Base-by-base conservation (phyloP, 2,329 filamentous ascomycete species). In the Cordyceps cateniannulata region DNA sequence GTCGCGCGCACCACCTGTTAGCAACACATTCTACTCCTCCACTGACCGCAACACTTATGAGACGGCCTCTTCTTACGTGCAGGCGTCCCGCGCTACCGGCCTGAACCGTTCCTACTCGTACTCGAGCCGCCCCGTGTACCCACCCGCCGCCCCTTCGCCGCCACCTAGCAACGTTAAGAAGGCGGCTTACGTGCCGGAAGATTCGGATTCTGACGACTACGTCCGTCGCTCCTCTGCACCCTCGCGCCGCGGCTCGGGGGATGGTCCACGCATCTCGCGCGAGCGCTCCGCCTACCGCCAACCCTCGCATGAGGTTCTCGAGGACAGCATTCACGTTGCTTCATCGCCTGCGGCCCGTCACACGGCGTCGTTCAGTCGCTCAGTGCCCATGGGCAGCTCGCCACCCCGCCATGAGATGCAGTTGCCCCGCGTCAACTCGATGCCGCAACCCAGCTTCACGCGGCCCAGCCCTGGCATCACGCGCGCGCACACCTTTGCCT, bases 91-190 rank as follows among this genome's bases (percentile, higher is more conserved):
- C 64, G 59, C 65, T 14, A 65, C 68, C 20, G 67, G 32, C 24
- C 18, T 59, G 14, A n/a, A 5, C 62, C 65, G 63, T 65, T 67
- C 35, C 60, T 65, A 65, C 14, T 62, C 61, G 49, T 66, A 69
- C 45, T 32, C 67, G 6, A 65, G 63, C 22, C 69, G 63, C 24
- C 69, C 71, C 6, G 29, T 50, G 7, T 68, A 73, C 35, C 71
- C 69, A 32, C 71, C 74, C 0, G 66, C 68, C 12, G 73, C 69
- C 3, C 74, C 74, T 3, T 75, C 73, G 2, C 73, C 74, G 6
- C 73, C 74, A 14, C 72, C 73, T 0, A 65, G 67, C 29, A 66
- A 65, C 10, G 54, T 66, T 3, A 66, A 66, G 1, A 67, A 65
- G 22, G 63, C 69, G 5, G n/a, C n/a, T n/a, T 74, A 71, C 60